A percentile compares a stretch with the other conserved stretches of the same genome.
phyloP scores from a whole-genome alignment of 176 grass and related monocot species.

The Triticum turgidum region DNA sequence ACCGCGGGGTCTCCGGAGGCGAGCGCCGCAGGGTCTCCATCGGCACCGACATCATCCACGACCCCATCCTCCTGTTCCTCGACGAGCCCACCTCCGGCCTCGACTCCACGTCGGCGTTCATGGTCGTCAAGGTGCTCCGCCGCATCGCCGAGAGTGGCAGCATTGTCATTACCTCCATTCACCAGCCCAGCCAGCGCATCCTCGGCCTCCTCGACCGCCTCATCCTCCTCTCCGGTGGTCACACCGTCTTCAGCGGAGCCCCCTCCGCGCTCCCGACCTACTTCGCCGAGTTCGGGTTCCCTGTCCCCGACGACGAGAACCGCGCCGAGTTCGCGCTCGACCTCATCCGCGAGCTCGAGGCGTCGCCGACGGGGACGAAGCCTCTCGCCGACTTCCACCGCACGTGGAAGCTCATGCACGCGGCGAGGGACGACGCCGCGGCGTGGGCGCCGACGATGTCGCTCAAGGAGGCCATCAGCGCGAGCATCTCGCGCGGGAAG shows the following conservation, averaged over 20 bases:
- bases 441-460: slow-evolving; percentile 29
- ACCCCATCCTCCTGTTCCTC: slow-evolving; percentile 88
- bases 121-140: slow-evolving; percentile 90
- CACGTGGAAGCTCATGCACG: slow-evolving; percentile 48
- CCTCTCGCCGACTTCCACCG: slow-evolving; percentile 72
- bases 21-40: slow-evolving; percentile 89
- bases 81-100: slow-evolving; percentile 97
- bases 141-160: slow-evolving; percentile 78
- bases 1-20: slow-evolving; percentile 86
- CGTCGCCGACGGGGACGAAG: slow-evolving; percentile 49
- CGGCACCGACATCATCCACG: slow-evolving; percentile 89
- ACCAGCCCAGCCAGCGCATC: slow-evolving; percentile 87
- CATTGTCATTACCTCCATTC: slow-evolving; percentile 91
- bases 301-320: slow-evolving; percentile 78
- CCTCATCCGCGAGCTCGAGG: slow-evolving; percentile 70
- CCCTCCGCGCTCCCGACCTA: slow-evolving; percentile 51
- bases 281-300: slow-evolving; percentile 68
- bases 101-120: slow-evolving; percentile 92
- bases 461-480: slow-evolving; percentile 79
- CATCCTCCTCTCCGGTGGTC: slow-evolving; percentile 70
- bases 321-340: slow-evolving; percentile 90
- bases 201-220: slow-evolving; percentile 72
- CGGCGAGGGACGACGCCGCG: not conserved
- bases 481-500: slow-evolving; percentile 82
- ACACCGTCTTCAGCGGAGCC: slow-evolving; percentile 61